phyloP scores from a whole-genome alignment of 441 rosid species.

The Mallotus japonicus region DNA sequence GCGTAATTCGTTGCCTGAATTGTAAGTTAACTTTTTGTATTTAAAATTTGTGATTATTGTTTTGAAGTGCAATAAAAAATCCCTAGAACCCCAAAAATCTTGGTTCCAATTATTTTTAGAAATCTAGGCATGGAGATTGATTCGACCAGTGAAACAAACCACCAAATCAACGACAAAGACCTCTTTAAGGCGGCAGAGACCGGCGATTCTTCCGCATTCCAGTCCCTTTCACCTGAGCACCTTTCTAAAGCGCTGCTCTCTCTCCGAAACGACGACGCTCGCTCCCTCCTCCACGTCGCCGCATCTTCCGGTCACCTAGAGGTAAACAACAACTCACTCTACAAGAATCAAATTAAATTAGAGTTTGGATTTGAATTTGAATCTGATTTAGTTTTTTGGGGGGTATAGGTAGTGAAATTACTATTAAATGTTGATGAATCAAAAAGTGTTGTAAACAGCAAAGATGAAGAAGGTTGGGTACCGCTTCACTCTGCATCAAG shows the following conservation, averaged over 20 bases:
- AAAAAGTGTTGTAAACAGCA: conserved; percentile 41
- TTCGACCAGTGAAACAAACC: conserved; percentile 24
- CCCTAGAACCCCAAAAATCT: background rate
- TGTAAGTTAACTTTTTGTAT: too few relatives aligned
- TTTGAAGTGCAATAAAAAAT: background rate
- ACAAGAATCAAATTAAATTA: background rate
- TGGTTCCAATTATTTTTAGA: background rate
- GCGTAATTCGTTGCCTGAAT: too few relatives aligned
- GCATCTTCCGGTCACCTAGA: conserved; percentile 51
- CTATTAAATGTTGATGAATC: conserved; percentile 49
- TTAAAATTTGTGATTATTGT: too few relatives aligned
- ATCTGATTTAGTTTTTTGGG: too few relatives aligned
- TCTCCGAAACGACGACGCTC: conserved; percentile 72
- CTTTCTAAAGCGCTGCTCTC: conserved; percentile 51
- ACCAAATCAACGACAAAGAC: conserved; percentile 44
- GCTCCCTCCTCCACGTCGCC: conserved; percentile 89
- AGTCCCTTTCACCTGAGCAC: conserved; percentile 46
- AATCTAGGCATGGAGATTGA: conserved; percentile 45
- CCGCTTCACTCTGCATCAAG: conserved; percentile 86
- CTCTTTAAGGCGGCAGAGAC: conserved; percentile 81
- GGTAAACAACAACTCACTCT: conserved; percentile 28
- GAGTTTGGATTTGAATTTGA: background rate
- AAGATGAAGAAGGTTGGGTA: conserved; percentile 95
- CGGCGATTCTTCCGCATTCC: conserved; percentile 58
- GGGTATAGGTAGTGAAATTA: conserved; percentile 53